Evolutionary conservation across 1,139 yeast genomes (phyloP), one percentile per base, ranked within the genome.

Genomic region (Blastobotrys arbuscula): DNA sequence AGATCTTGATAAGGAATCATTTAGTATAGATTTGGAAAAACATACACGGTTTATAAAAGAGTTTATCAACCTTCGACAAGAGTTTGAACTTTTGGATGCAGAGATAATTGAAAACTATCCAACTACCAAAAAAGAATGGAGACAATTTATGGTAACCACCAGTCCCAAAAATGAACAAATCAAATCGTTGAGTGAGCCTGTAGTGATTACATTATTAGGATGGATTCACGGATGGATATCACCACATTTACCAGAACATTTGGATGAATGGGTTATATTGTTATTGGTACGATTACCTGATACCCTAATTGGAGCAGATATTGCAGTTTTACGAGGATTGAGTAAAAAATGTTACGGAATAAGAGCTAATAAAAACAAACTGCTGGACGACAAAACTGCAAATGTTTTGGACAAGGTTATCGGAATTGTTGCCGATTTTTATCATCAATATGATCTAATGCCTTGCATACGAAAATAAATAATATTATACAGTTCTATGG

Each of bases 251-350:
- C 52, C 60, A 4, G 44, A 44, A 12, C 50, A 49, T 7, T 44
- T 65, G 37, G 53, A 59, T 5, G 46, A 49, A 6, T 75, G 79
- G 79, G 55, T 72, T 1, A 68, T 68, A 53, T 64, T 63, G 1
- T 52, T 71, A 16, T 58, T 75, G 19, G 63, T 65, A 10, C 61
- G 72, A 2, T 53, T 72, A 7, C 76, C 75, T 3, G 66, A 60
- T 21, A 55, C 67, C 1, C 48, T 73, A 18, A 62, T 62, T 10
- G 67, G 69, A 0, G 62, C 66, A 7, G 75, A 73, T 39, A 49
- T 71, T 2, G 64, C 75, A 9, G 58, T 67, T 9, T 51, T 75
- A 35, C 62, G 79, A 18, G 63, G 64, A 6, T 57, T 73, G 36
- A 73, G 69, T n/a, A 69, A 69, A 47, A 70, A 70, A 53, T 69